phyloP scores from a whole-genome alignment of 306 rosid genomes.

The Parietaria judaica region DNA sequence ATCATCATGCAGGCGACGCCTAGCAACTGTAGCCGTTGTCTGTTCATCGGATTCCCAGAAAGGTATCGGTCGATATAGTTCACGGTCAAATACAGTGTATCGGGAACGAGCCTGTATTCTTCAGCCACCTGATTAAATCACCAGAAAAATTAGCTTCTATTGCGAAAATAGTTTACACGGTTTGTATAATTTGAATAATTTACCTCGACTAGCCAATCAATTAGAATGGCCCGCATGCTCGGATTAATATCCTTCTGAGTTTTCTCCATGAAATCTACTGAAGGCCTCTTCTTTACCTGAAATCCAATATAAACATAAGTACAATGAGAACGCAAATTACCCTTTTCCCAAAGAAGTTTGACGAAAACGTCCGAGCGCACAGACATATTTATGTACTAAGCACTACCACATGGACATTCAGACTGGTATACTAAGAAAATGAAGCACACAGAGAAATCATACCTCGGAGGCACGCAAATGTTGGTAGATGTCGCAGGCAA shows the following conservation, averaged over 20 bases:
- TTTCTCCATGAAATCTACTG: conserved; percentile 75
- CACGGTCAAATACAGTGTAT: conserved; percentile 83
- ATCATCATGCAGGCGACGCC: conserved; percentile 99
- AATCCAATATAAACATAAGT: conserved; percentile 2
- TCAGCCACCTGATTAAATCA: conserved; percentile 66
- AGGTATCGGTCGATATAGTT: conserved; percentile 92
- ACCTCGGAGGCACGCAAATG: conserved; percentile 93
- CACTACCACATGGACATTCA: no score
- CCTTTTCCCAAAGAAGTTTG: background rate
- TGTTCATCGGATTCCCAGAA: conserved; percentile 75
- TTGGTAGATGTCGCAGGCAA: conserved; percentile 94
- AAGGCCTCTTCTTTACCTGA: conserved; percentile 85
- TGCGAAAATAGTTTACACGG: no score
- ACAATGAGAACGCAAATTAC: background rate
- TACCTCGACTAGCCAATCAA: conserved; percentile 99
- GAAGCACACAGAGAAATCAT: background rate
- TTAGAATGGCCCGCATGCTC: conserved; percentile 79
- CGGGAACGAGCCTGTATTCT: conserved; percentile 94
- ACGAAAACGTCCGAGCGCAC: no score
- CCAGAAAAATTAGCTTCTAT: background rate
- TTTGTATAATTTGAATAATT: conserved; percentile 13
- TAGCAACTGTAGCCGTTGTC: conserved; percentile 78
- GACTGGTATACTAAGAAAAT: background rate
- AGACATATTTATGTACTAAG: no score
- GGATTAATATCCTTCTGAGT: conserved; percentile 74